Evolutionary conservation across 2,329 filamentous ascomycete species (phyloP).

Genomic region (Ambrosiella cleistominuta): DNA sequence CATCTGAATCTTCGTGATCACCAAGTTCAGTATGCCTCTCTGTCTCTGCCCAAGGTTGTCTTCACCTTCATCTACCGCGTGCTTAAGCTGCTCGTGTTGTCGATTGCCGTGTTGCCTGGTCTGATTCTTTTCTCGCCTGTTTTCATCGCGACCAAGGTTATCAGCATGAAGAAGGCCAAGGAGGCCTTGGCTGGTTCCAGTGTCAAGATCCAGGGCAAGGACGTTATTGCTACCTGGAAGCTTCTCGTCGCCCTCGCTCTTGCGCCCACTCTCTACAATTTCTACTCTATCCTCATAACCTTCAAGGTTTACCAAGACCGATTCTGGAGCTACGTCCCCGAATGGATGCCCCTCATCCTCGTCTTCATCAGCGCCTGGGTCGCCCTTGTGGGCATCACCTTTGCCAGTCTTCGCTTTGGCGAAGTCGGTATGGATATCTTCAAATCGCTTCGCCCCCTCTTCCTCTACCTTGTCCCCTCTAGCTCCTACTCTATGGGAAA

Average conservation of each 20-base stretch:
- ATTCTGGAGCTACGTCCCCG: conserved; percentile 63
- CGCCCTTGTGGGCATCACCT: conserved; percentile 75
- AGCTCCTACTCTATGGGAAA: conserved; percentile 71
- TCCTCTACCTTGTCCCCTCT: conserved; percentile 68
- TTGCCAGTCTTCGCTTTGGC: conserved; percentile 82
- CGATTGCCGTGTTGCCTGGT: conserved; percentile 69
- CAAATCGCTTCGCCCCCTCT: conserved; percentile 78
- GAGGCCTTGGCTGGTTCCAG: conserved; percentile 71
- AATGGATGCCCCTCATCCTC: conserved; percentile 62
- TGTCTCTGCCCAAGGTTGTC: conserved; percentile 60
- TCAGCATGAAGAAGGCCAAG: conserved; percentile 65
- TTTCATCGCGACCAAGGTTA: conserved; percentile 67
- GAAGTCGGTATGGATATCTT: conserved; percentile 98
- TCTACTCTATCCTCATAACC: conserved; percentile 59
- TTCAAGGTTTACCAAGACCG: conserved; percentile 67
- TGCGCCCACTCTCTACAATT: conserved; percentile 63
- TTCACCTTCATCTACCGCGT: conserved; percentile 64
- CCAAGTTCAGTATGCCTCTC: conserved; percentile 79
- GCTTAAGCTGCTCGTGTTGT: conserved; percentile 57
- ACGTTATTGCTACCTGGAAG: conserved; percentile 92
- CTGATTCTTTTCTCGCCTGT: conserved; percentile 75
- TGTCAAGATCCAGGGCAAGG: conserved; percentile 73
- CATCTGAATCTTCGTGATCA: conserved; percentile 82
- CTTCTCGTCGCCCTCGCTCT: conserved; percentile 73
- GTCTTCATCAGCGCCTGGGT: conserved; percentile 59